Percentiles rank a stretch among this genome's conserved stretches.
These are phyloP conservation scores for Chenopodium berlandieri DNA, from an alignment of 148 eudicot species.

Conservation along the genomic window DNA sequence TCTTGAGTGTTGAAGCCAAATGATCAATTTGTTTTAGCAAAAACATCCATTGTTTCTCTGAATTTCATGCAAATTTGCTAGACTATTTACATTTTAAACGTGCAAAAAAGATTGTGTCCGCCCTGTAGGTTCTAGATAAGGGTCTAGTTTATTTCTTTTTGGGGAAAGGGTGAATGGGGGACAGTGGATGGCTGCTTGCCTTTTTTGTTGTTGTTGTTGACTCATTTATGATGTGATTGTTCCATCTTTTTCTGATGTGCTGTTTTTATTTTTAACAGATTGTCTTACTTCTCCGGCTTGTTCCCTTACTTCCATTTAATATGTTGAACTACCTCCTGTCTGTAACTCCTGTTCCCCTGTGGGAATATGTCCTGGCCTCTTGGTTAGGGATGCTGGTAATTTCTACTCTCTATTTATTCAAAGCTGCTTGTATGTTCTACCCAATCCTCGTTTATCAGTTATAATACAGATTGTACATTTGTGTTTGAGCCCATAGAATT, in stretches of 20 bases:
- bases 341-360: constrained; percentile 83
- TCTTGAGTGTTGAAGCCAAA: neutral
- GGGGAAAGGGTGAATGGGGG: neutral
- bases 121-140: neutral
- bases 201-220: neutral
- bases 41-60: neutral
- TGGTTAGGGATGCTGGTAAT: constrained; percentile 99
- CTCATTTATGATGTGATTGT: constrained; percentile 1
- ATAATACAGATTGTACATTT: neutral
- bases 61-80: neutral
- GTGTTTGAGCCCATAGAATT: neutral
- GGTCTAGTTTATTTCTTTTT: neutral
- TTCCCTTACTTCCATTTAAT: constrained; percentile 87
- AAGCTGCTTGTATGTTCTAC: neutral
- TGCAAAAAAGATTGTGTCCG: neutral
- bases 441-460: neutral
- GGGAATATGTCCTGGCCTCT: constrained; percentile 81
- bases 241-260: constrained; percentile 8
- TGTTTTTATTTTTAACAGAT: constrained; percentile 50
- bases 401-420: constrained; percentile 13
- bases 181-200: neutral
- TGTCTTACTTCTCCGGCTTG: constrained; percentile 89
- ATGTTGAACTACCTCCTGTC: constrained; percentile 92
- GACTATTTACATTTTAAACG: neutral
- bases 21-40: neutral